Conservation (phyloP, 2,329 filamentous ascomycete genomes). For the Ophiostoma quercus region DNA sequence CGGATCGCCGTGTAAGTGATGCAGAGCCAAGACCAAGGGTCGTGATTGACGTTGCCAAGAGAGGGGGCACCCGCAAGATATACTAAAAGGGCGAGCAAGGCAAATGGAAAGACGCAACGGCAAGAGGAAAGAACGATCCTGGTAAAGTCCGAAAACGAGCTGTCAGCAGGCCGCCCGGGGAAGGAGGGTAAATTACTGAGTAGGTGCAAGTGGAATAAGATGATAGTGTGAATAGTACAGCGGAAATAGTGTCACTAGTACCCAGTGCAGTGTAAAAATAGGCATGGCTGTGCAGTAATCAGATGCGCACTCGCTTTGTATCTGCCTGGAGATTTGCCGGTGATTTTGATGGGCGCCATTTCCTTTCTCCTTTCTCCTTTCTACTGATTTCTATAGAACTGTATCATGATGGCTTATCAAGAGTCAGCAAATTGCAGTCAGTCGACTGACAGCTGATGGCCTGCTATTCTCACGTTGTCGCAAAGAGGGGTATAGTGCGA, state of each 20-base stretch:
- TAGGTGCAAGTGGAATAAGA: background rate
- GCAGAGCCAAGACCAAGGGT: slow-evolving; percentile 10
- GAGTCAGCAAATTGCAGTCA: background rate
- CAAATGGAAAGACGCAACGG: background rate
- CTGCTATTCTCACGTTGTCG: background rate
- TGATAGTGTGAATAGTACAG: background rate
- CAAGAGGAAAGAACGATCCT: background rate
- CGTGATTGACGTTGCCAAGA: slow-evolving; percentile 8
- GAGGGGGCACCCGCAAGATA: slow-evolving; percentile 7
- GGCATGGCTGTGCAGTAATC: background rate
- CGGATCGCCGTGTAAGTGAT: background rate
- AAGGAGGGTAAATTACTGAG: background rate
- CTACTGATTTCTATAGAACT: too few species aligned
- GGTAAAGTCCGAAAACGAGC: slow-evolving; percentile 6
- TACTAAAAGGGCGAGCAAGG: background rate
- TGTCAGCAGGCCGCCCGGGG: slow-evolving; percentile 4
- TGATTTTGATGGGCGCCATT: too few species aligned
- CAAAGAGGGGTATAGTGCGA: background rate
- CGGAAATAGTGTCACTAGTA: too few species aligned
- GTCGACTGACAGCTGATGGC: background rate
- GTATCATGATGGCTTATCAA: too few species aligned
- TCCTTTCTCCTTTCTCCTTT: too few species aligned
- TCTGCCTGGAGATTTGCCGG: background rate
- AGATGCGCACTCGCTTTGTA: background rate
- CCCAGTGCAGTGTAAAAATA: background rate